phyloP scores from a whole-genome alignment of 2,329 filamentous ascomycete species.

The Malbranchea cinnamomea region DNA sequence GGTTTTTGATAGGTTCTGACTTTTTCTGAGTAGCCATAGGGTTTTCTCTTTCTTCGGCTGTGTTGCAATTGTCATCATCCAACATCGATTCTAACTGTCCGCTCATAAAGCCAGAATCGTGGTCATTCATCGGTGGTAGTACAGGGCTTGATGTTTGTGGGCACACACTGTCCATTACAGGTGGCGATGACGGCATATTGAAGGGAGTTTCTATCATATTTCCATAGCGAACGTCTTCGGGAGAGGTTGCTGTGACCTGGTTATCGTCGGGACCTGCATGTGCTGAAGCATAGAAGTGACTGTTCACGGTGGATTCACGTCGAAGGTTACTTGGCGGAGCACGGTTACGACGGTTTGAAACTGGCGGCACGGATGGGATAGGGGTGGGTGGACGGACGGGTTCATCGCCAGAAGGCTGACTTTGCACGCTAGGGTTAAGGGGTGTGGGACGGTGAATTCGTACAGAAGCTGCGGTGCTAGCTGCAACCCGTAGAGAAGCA shows the following conservation, averaged over 20 bases:
- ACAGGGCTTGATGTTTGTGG: constrained; percentile 68
- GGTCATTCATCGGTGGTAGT: constrained; percentile 43
- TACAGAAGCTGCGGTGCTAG: constrained; percentile 77
- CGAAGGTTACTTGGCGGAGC: constrained; percentile 38
- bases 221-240: constrained; percentile 35
- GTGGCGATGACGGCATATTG: constrained; percentile 81
- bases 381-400: constrained; percentile 33
- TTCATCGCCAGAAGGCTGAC: constrained; percentile 23
- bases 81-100: constrained; percentile 57
- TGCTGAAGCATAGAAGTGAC: constrained; percentile 18
- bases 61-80: constrained; percentile 39
- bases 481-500: constrained; percentile 76
- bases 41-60: constrained; percentile 1
- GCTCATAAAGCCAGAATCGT: constrained; percentile 75
- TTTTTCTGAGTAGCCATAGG: too few relatives aligned
- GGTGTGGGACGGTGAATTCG: constrained; percentile 64
- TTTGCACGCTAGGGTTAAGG: constrained; percentile 23
- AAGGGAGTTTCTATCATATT: constrained; percentile 51
- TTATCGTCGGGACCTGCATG: constrained; percentile 21
- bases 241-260: constrained; percentile 34
- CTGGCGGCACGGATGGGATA: constrained; percentile 20
- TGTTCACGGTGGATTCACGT: constrained; percentile 45
- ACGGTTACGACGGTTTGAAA: constrained; percentile 16
- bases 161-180: constrained; percentile 50
- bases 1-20: too few relatives aligned